Conservation (phyloP, 1,284 basidiomycete genomes). For the Papiliotrema laurentii region DNA sequence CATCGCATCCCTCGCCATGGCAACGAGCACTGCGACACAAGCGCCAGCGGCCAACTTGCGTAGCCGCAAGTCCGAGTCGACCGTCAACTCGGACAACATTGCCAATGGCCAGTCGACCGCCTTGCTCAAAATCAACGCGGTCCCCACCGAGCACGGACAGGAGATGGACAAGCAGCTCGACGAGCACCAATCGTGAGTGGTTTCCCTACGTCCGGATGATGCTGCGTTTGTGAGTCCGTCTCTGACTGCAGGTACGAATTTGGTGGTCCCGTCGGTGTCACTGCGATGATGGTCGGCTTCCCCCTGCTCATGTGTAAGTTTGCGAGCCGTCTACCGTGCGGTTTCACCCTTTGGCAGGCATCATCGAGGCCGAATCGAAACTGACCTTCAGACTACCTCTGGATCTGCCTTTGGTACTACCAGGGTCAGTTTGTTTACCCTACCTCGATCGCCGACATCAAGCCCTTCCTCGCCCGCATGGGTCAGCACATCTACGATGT, state of each 20-base stretch:
- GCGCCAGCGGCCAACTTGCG: conserved; percentile 21
- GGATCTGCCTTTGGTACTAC: conserved; percentile 96
- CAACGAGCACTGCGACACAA: not conserved
- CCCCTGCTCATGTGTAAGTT: conserved; percentile 55
- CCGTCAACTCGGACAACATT: conserved; percentile 20
- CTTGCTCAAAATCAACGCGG: conserved; percentile 25
- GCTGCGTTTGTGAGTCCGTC: not conserved
- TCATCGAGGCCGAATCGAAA: not conserved
- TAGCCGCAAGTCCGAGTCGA: conserved; percentile 17
- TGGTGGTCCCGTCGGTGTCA: conserved; percentile 86
- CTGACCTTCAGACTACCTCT: conserved; percentile 82
- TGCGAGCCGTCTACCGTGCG: too few relatives aligned
- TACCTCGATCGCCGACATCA: conserved; percentile 63
- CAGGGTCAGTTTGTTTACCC: conserved; percentile 82
- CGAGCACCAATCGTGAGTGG: conserved; percentile 62
- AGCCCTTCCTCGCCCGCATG: conserved; percentile 78
- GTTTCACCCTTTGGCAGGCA: too few relatives aligned
- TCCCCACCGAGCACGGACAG: conserved; percentile 60
- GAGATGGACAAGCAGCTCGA: conserved; percentile 69
- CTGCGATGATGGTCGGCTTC: conserved; percentile 92
- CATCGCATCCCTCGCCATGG: not conserved
- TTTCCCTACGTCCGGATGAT: not conserved
- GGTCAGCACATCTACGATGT: conserved; percentile 76
- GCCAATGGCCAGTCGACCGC: conserved; percentile 23
- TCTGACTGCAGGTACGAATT: conserved; percentile 72